Evolutionary conservation across 768 basidiomycete genomes (phyloP).

Genomic region (Tricholomella constricta): DNA sequence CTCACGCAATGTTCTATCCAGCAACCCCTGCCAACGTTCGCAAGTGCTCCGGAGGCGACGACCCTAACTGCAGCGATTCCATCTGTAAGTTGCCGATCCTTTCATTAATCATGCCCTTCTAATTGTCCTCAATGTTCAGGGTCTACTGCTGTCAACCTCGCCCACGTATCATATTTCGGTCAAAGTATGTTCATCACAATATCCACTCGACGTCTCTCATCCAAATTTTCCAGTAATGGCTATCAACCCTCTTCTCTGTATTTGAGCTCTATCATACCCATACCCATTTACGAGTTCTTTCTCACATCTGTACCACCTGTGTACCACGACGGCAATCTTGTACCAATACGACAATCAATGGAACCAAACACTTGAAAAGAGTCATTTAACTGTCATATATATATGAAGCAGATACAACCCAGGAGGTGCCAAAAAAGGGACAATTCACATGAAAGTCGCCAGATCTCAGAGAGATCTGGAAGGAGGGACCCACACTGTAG

Average conservation of each 20-base stretch:
- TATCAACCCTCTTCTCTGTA: constrained; percentile 4
- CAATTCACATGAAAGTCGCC: not conserved
- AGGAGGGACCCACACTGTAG: constrained; percentile 12
- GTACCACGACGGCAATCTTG: not conserved
- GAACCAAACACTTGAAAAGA: not conserved
- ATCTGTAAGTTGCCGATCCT: no score
- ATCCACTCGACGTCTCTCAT: constrained; percentile 17
- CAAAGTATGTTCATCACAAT: no score
- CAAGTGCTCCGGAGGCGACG: constrained; percentile 46
- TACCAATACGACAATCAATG: not conserved
- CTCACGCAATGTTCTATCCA: constrained; percentile 6
- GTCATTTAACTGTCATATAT: not conserved
- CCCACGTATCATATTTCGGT: no score
- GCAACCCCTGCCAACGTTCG: constrained; percentile 39
- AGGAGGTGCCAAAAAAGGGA: not conserved
- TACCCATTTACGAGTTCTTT: no score
- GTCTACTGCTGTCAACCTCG: no score
- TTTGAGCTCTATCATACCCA: not conserved
- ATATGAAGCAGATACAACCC: not conserved
- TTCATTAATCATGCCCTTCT: no score
- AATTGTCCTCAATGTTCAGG: no score
- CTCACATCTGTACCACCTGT: no score
- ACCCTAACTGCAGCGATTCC: constrained; percentile 48
- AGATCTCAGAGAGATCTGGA: constrained; percentile 4
- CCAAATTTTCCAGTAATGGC: not conserved